These are phyloP conservation scores for Lactarius indigo DNA, from an alignment of 768 basidiomycete species.

Conservation along the genomic window DNA sequence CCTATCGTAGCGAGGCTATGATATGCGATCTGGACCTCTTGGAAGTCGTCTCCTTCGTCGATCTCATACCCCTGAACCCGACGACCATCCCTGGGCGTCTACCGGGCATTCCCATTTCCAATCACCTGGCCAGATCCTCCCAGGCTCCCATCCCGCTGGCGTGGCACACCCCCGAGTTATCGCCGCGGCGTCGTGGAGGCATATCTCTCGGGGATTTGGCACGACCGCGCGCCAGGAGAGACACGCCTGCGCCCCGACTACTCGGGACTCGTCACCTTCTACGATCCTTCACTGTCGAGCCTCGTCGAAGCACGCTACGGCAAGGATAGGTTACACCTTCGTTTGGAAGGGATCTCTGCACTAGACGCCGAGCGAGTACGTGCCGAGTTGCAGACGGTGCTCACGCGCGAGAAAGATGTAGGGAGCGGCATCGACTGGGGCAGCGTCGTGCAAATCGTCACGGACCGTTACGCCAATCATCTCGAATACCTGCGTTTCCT, in stretches of 20 bases:
- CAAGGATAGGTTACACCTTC: constrained; percentile 36
- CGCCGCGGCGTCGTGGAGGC: constrained; percentile 17
- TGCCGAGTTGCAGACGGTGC: constrained; percentile 29
- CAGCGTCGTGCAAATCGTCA: constrained; percentile 37
- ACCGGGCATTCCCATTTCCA: too few species aligned
- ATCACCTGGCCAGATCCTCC: background rate
- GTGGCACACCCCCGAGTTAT: constrained; percentile 5
- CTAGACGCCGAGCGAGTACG: constrained; percentile 28
- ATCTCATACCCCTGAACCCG: constrained; percentile 3
- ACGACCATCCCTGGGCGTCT: background rate
- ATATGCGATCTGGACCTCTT: constrained; percentile 2
- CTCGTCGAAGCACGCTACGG: constrained; percentile 33
- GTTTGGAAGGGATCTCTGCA: constrained; percentile 33
- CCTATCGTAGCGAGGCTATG: constrained; percentile 9
- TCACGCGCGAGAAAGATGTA: constrained; percentile 22
- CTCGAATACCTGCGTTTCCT: constrained; percentile 40
- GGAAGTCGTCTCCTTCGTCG: constrained; percentile 17
- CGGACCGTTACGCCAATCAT: constrained; percentile 40
- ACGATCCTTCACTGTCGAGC: constrained; percentile 39
- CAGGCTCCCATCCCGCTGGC: constrained; percentile 21
- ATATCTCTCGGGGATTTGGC: constrained; percentile 40
- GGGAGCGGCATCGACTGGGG: constrained; percentile 43
- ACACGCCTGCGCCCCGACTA: constrained; percentile 42
- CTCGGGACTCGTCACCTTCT: constrained; percentile 41
- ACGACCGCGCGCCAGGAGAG: constrained; percentile 43